These are phyloP conservation scores for Neonectria magnoliae DNA, from an alignment of 2,329 filamentous ascomycete genomes.

Conservation along the genomic window DNA sequence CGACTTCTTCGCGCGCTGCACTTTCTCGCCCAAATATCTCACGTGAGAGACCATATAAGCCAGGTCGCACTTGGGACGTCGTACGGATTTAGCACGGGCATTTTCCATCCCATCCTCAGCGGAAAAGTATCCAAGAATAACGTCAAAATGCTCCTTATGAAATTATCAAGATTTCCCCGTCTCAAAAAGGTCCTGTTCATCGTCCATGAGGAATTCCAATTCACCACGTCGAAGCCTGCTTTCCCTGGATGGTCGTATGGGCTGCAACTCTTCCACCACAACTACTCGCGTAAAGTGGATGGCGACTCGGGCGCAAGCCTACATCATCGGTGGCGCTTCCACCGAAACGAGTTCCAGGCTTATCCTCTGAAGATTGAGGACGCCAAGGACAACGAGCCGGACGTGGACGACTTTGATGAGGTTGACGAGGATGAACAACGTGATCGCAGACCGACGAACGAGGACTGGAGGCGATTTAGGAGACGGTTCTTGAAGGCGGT, in stretches of 20 bases:
- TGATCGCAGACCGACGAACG: constrained; percentile 33
- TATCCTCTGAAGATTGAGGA: constrained; percentile 26
- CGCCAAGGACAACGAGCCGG: constrained; percentile 12
- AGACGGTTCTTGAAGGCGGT: constrained; percentile 31
- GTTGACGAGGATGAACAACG: constrained; percentile 28
- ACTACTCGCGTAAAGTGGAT: constrained; percentile 25
- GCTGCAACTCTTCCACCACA: constrained; percentile 28
- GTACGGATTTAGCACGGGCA: constrained; percentile 36
- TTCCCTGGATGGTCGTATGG: constrained; percentile 21
- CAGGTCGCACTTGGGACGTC: constrained; percentile 35
- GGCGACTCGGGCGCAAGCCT: constrained; percentile 13
- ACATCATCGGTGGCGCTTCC: constrained; percentile 20
- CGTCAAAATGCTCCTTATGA: constrained; percentile 30
- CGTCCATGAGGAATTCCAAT: constrained; percentile 34
- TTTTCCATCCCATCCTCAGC: constrained; percentile 31
- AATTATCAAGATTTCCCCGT: constrained; percentile 28
- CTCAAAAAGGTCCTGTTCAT: constrained; percentile 29
- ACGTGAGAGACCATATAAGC: constrained; percentile 27
- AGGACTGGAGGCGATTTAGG: constrained; percentile 35
- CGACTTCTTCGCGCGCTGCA: constrained; percentile 29
- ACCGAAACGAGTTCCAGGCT: constrained; percentile 26
- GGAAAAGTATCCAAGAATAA: constrained; percentile 36
- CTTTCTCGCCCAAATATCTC: constrained; percentile 29
- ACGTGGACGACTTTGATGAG: constrained; percentile 11
- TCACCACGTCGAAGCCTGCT: constrained; percentile 9